Base-by-base conservation (phyloP, 2,329 filamentous ascomycete genomes). In the Chaetomium globosum region DNA sequence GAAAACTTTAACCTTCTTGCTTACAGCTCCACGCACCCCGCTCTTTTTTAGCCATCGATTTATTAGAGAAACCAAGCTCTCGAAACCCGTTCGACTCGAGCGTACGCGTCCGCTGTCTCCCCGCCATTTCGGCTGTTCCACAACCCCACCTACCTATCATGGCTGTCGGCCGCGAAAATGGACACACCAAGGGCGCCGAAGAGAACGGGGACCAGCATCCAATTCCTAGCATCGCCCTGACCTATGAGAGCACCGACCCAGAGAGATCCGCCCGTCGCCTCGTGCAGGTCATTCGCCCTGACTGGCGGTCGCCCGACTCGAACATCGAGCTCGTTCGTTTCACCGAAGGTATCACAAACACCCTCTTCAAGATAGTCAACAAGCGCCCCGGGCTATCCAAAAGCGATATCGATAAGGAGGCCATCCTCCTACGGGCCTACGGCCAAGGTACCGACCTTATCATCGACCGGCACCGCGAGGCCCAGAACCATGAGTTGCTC, bases 311-410 rank as follows among this genome's bases (percentile, higher is more conserved):
- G 56, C 81, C 85, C 43, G 87, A 88, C 69, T 90, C 91, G 64
- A 85, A 89, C 52, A 84, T 99, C 72, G 88, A 95, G 74, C 92
- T 98, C 75, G 84, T 92, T 71, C 89, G 91, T 69, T 99, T 98
- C 81, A 99, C 93, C 48, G 95, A 99, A 74, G 95, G 95, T 75
- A 99, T 98, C 80, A 99, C 95, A 71, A 99, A 99, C 79, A 98
- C 93, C 58, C 81, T 94, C 57, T 82, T 93, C 69, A 93, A 93
- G 77, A 88, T 89, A n/a, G 79, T 90, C 74, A 91, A 92, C 76
- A 85, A 82, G 70, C 82, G 82, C 30, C 76, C 81, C 0, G 91
- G 90, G 58, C 82, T 89, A 70, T 89, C 91, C 59, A 85, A 90
- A 72, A 87, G 93, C 61, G 85, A 93, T 72, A 84, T 94, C 70